phyloP scores from a whole-genome alignment of 805 yeast species.

The Dipodascus geniculatus region DNA sequence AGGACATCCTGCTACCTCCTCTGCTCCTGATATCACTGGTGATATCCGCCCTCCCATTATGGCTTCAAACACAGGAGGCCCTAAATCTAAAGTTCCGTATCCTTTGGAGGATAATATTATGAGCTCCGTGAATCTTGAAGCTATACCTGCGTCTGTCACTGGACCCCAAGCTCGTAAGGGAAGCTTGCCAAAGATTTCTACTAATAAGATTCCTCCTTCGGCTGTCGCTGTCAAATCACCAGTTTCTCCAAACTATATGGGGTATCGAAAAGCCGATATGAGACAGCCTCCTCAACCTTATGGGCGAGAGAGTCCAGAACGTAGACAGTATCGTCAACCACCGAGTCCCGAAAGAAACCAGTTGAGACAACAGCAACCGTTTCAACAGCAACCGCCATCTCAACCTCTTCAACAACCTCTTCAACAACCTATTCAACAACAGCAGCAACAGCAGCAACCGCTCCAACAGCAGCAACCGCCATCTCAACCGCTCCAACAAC shows the following conservation, averaged over 20 bases:
- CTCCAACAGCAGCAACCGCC: neutral
- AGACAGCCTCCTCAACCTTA: constrained; percentile 4
- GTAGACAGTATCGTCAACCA: neutral
- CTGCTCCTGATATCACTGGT: neutral
- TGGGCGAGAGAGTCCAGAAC: neutral
- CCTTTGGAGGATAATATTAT: neutral
- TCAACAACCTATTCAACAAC: neutral
- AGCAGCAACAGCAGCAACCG: neutral
- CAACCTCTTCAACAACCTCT: neutral
- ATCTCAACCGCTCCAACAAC: neutral
- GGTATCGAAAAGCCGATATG: constrained; percentile 11
- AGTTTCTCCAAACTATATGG: constrained; percentile 13
- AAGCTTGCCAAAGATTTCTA: constrained; percentile 11
- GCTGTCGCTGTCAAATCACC: constrained; percentile 12
- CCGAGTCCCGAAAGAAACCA: neutral
- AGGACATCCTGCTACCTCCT: neutral
- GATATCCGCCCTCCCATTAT: neutral
- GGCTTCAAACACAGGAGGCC: neutral
- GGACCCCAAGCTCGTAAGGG: neutral
- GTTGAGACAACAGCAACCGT: neutral
- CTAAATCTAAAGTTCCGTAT: neutral
- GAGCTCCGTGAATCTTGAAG: neutral
- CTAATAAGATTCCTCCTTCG: constrained; percentile 15
- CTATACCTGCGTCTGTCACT: neutral
- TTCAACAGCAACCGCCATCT: neutral